phyloP scores from a whole-genome alignment of 2,329 filamentous ascomycete genomes.

The Corinectria fuckeliana region DNA sequence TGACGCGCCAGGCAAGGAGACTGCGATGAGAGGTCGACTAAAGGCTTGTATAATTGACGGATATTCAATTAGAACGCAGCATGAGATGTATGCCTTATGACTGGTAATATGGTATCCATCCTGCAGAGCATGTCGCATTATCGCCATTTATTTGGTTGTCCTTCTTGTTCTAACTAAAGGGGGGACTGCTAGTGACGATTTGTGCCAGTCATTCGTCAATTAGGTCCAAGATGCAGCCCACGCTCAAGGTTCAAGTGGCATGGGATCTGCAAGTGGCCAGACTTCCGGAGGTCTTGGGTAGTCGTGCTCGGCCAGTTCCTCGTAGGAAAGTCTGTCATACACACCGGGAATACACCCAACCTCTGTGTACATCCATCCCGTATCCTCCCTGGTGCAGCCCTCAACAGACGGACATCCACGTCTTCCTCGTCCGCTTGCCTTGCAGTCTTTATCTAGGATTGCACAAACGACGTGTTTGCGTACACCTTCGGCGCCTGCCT shows the following conservation, averaged over 20 bases:
- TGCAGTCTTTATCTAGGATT: neutral
- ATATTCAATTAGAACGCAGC: too few relatives aligned
- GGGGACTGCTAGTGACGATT: too few relatives aligned
- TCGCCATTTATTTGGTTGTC: too few relatives aligned
- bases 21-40: too few relatives aligned
- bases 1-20: too few relatives aligned
- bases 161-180: too few relatives aligned
- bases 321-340: neutral
- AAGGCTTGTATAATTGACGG: too few relatives aligned
- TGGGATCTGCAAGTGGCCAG: neutral
- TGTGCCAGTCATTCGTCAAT: too few relatives aligned
- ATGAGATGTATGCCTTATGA: too few relatives aligned
- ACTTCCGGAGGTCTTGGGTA: neutral
- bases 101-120: too few relatives aligned
- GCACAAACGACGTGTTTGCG: neutral
- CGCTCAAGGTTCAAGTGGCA: neutral
- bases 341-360: neutral
- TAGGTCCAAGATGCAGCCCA: too few relatives aligned
- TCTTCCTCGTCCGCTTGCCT: neutral
- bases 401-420: neutral
- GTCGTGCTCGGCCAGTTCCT: neutral
- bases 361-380: neutral
- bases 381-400: neutral
- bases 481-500: neutral
- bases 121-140: too few relatives aligned